Evolutionary conservation across 179 eudicot genomes (phyloP), one percentile per base, ranked within the genome.

Genomic region (Patellifolia procumbens): DNA sequence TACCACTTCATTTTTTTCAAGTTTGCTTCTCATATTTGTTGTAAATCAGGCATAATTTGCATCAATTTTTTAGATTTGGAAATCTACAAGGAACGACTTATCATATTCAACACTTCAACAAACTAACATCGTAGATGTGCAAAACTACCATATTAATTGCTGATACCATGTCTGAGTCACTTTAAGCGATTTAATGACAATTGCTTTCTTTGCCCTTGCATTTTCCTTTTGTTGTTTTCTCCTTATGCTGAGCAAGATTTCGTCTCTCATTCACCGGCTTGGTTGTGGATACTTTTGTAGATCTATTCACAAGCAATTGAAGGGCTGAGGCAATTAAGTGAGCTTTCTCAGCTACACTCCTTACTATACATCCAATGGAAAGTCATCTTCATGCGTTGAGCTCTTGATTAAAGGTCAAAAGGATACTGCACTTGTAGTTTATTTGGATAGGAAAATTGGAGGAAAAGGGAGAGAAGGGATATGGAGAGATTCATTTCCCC

Each of bases 1-100:
- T 92, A 90, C 67, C 39, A 13, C 79, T 26, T 63, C 43, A 1
- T 43, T 67, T 35, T 28, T 34, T 22, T 20, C 1, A 22, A 37
- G 4, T 59, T 68, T 63, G n/a, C 34, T 31, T 55, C 45, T 64
- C 61, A 20, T 67, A 35, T 71, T 51, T 52, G 3, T 42, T 58
- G 7, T 12, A 67, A 59, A 22, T 20, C 46, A 2, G 19, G 74
- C 67, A 22, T 28, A 35, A 62, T 24, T 39, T 42, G 73, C 65
- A 62, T 10, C 63, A 17, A 28, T 7, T 65, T 58, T 46, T 31
- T 2, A 12, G 22, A 8, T 56, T 68, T 42, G 19, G 11, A 28
- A 22, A 26, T 59, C 16, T 59, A 9, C 13, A 59, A 11, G 3
- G 15, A 59, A 26, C 31, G 8, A 2, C 22, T 43, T 22, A 43